Base-by-base conservation (phyloP, 805 yeast genomes). In the Cyberlindnera euphorbiae region DNA sequence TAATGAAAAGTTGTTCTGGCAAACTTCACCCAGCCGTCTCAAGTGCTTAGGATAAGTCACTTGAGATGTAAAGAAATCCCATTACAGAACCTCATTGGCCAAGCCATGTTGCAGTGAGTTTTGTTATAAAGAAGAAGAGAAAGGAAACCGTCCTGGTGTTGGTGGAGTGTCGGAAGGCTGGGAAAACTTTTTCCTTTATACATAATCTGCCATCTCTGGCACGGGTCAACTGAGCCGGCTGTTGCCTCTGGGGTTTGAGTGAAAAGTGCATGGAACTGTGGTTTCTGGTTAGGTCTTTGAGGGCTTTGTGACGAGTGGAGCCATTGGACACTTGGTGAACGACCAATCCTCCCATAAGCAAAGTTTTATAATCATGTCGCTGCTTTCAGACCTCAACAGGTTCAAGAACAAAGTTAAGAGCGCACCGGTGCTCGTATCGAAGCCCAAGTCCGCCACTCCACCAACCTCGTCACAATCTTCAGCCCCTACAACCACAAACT, bases 311-410 rank as follows among this genome's bases (percentile, higher is more conserved):
- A 19, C n/a, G n/a, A n/a, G n/a, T n/a, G n/a, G n/a, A n/a, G n/a
- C n/a, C n/a, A n/a, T n/a, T n/a, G n/a, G n/a, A n/a, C n/a, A n/a
- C n/a, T n/a, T n/a, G n/a, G n/a, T n/a, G n/a, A n/a, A n/a, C n/a
- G n/a, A n/a, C n/a, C n/a, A n/a, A n/a, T n/a, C n/a, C n/a, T 11
- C n/a, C 17, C 28, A 16, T 14, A 17, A 7, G 16, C 30, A 28
- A 16, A 11, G 12, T 4, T 8, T 21, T 6, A 13, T n/a, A 6
- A 19, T 17, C 4, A 39, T 39, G 44, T 39, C 44, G 8, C 53
- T 75, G 26, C 59, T 72, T 39, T 79, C 73, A 41, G 77, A 80
- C 60, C 63, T 80, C 38, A 77, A 75, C 55, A 82, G 83, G 38
- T 79, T 80, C 66, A 75, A 71, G 53, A 76, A 66, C 52, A 71